Evolutionary conservation across 2,329 filamentous ascomycete species (phyloP).

Genomic region (Aphanocladium album): DNA sequence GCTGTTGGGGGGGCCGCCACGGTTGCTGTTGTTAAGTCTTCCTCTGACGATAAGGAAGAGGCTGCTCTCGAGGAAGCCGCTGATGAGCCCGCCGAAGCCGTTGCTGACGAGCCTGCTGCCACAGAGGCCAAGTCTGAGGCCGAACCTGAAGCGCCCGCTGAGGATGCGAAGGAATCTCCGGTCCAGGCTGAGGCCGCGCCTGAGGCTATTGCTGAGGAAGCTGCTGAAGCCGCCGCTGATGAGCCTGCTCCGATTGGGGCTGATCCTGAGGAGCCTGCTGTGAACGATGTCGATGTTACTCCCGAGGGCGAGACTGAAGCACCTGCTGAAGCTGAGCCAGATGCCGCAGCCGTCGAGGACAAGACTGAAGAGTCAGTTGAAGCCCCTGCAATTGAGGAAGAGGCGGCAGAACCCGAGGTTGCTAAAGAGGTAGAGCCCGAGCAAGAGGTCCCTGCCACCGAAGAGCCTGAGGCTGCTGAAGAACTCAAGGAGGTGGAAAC

Average conservation of each 20-base stretch:
- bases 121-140: neutral
- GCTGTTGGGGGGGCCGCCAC: constrained; percentile 1
- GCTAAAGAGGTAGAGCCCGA: neutral
- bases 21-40: neutral
- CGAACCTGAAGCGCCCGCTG: constrained; percentile 2
- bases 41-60: constrained; percentile 7
- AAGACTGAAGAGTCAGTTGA: neutral
- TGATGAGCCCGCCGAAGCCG: neutral
- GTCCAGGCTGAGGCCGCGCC: neutral
- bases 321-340: neutral
- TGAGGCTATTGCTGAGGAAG: neutral
- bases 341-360: too few relatives aligned
- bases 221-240: neutral
- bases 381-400: neutral
- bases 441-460: too few relatives aligned
- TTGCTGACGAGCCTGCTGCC: neutral
- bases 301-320: neutral
- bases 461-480: constrained; percentile 6
- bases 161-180: neutral
- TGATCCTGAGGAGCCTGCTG: too few relatives aligned
- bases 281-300: constrained; percentile 16
- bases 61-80: constrained; percentile 1
- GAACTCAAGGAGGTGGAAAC: neutral
- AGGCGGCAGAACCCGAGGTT: constrained; percentile 1
- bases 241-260: too few relatives aligned